Conservation (phyloP, 768 basidiomycete species). For the Mycena leptocephala region DNA sequence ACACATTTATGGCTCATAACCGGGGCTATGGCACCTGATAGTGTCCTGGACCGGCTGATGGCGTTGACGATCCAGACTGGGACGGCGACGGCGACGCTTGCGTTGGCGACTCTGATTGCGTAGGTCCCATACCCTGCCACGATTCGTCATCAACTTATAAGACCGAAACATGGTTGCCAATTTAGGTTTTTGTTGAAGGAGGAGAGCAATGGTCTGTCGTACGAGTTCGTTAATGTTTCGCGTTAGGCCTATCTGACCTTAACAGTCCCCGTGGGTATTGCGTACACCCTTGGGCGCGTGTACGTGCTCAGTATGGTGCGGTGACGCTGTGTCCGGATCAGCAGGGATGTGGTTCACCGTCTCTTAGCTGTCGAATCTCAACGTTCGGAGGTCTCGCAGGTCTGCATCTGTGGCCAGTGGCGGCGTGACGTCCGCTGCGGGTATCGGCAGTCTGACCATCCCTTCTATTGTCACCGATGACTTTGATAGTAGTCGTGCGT, state of each 20-base stretch:
- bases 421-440: background rate
- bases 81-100: slow-evolving; percentile 18
- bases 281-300: background rate
- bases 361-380: no score
- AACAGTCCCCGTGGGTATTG: background rate
- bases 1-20: background rate
- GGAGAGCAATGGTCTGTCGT: background rate
- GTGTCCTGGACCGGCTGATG: background rate
- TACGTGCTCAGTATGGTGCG: background rate
- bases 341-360: background rate
- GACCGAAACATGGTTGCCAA: slow-evolving; percentile 8
- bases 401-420: background rate
- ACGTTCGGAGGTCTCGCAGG: slow-evolving; percentile 1
- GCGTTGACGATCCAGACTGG: slow-evolving; percentile 14
- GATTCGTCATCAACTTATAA: background rate
- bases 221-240: background rate
- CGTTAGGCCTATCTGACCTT: background rate
- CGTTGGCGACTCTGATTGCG: background rate
- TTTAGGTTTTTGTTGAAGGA: background rate
- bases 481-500: slow-evolving; percentile 3
- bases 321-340: background rate
- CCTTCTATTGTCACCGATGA: slow-evolving; percentile 6
- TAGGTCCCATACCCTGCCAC: background rate
- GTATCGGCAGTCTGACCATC: slow-evolving; percentile 8
- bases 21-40: background rate